Base-by-base conservation (phyloP, 352 stramenopile genomes). In the Phytophthora sojae region DNA sequence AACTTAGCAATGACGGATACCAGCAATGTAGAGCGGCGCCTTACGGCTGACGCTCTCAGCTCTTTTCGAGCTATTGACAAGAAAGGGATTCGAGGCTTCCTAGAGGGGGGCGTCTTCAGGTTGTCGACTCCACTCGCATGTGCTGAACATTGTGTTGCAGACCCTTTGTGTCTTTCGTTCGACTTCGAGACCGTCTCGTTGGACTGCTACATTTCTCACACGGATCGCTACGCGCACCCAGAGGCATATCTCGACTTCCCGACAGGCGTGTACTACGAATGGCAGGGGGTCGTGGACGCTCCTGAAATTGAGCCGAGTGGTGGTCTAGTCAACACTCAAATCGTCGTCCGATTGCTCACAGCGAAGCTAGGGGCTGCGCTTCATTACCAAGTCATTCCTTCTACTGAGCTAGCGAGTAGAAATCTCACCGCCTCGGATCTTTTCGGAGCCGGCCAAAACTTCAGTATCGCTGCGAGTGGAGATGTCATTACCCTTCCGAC, bases 211-310 rank as follows among this genome's bases (percentile, higher is more conserved):
- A 71, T 95, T 14, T 92, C 86, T 8, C 71, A 94, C 67, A 82
- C 83, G 3, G 88, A 95, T 61, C 79, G 85, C 12, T 95, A 89
- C 61, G 71, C 73, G 1, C 75, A 90, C 44, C 85, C 86, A 0
- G 76, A 89, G 21, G 83, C 85, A 32, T 94, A 92, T 61, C 61
- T 95, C 21, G 68, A 77, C 35, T 93, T 92, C 32, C 71, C 85
- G 6, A 88, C 81, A 0, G 86, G 86, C 15, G 68, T 88, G 26
- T 93, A 95, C 66, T 94, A 92, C 54, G 88, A 95, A 60, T 94
- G 88, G 88, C 81, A 93, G 61, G 85, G 83, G 6, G 52, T 72
- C 15, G 80, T 89, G 8, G 69, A 66, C 6, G 39, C 67, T 2
- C 86, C 88, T 0, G 67, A 88, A 52, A 56, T 95, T 2, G 83